These are phyloP conservation scores for Vitis hybrid DNA, from an alignment of 177 flowering plant species.

Conservation along the genomic window DNA sequence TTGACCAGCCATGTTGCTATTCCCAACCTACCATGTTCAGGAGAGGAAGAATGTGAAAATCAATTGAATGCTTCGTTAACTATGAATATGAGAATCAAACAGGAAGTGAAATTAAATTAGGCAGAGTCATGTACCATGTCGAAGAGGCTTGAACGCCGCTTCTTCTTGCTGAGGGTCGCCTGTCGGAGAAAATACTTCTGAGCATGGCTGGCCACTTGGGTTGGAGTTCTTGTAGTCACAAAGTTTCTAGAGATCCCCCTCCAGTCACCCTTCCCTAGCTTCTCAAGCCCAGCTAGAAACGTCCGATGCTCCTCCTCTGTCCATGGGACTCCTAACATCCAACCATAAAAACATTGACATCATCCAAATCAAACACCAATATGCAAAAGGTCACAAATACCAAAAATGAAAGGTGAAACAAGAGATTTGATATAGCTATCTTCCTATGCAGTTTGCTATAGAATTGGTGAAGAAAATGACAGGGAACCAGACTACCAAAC, in stretches of 20 bases:
- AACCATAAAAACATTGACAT: background rate
- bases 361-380: background rate
- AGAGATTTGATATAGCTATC: background rate
- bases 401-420: too few relatives aligned
- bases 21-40: conserved; percentile 32
- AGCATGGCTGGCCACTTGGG: conserved; percentile 96
- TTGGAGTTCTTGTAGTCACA: conserved; percentile 80
- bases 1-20: conserved; percentile 9
- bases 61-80: background rate
- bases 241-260: conserved; percentile 81
- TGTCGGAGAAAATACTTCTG: conserved; percentile 82
- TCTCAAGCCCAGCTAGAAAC: conserved; percentile 73
- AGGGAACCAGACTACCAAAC: background rate
- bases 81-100: background rate
- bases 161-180: conserved; percentile 53
- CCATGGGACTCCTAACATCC: conserved; percentile 78
- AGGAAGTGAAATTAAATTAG: background rate
- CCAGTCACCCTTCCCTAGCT: conserved; percentile 90
- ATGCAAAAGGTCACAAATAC: background rate
- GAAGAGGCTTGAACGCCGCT: conserved; percentile 83
- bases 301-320: conserved; percentile 78
- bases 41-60: background rate
- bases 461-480: background rate
- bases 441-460: background rate
- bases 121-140: conserved; percentile 51